Evolutionary conservation across 1,284 basidiomycete species (phyloP).

Genomic region (Meripilus lineatus): DNA sequence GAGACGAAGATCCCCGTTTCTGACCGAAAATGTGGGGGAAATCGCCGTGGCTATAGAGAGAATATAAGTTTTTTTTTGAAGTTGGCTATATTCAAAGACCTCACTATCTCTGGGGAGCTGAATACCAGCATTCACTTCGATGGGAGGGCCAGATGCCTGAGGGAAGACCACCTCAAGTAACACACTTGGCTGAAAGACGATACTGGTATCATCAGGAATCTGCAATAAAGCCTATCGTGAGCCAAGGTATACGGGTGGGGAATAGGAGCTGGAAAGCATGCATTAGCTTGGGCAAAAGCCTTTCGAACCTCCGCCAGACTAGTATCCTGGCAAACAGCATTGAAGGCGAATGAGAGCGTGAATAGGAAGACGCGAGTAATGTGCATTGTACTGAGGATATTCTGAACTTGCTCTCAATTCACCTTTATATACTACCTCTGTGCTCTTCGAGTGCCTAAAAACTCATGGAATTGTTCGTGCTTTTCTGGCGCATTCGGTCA

Average conservation of each 20-base stretch:
- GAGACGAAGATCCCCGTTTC: conserved; percentile 18
- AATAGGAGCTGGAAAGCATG: conserved; percentile 2
- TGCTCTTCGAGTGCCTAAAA: no score
- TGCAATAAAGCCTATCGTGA: conserved; percentile 3
- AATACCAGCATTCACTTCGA: conserved; percentile 35
- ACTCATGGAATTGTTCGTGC: no score
- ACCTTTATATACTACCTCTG: no score
- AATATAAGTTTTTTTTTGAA: no score
- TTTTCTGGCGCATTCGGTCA: no score
- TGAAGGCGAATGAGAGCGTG: conserved; percentile 2
- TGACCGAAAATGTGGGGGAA: conserved; percentile 36
- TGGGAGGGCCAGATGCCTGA: conserved; percentile 15
- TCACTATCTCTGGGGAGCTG: conserved; percentile 32
- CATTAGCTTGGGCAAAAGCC: conserved; percentile 14
- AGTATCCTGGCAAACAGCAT: conserved; percentile 9
- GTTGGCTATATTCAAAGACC: not conserved
- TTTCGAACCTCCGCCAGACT: conserved; percentile 10
- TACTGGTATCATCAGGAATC: conserved; percentile 14
- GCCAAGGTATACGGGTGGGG: no score
- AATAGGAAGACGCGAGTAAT: no score
- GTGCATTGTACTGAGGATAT: no score
- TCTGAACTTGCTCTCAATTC: no score
- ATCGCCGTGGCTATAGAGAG: conserved; percentile 35
- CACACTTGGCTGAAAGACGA: conserved; percentile 16
- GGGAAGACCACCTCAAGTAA: conserved; percentile 20